A percentile compares a stretch with the other conserved stretches of the same genome.
Conservation (phyloP, 176 grass and related monocot species). For the Cenchrus fungigraminus region DNA sequence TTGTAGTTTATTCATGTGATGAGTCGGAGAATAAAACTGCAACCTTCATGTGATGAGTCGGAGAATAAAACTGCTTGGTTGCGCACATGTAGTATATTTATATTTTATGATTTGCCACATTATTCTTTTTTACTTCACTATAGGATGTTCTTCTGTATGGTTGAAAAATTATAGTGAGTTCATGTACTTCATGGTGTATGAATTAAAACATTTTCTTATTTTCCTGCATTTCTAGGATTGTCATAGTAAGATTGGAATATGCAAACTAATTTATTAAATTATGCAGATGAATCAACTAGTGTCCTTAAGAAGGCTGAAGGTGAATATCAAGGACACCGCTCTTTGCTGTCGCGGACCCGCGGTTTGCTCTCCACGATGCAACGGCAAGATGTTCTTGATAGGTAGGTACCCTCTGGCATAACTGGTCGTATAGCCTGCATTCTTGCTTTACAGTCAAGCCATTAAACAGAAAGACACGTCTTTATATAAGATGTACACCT, state of each 20-base stretch:
- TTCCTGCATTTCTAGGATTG: neutral
- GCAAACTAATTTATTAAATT: constrained; percentile 20
- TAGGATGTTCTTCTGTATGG: neutral
- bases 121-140: neutral
- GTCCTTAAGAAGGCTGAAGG: constrained; percentile 77
- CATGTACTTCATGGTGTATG: constrained; percentile 19
- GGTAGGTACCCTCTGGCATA: constrained; percentile 33
- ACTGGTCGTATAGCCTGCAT: neutral
- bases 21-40: neutral
- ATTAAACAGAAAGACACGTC: neutral
- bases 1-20: constrained; percentile 16
- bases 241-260: neutral
- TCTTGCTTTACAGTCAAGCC: neutral
- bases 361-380: constrained; percentile 85
- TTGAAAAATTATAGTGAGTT: neutral
- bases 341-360: constrained; percentile 77
- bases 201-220: neutral
- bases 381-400: constrained; percentile 88
- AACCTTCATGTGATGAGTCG: neutral
- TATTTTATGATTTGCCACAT: neutral
- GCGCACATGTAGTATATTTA: neutral
- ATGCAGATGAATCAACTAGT: constrained; percentile 83
- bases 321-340: constrained; percentile 90
- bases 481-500: neutral
- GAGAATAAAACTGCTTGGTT: neutral